These are phyloP conservation scores for Anisogramma anomala DNA, from an alignment of 2,329 filamentous ascomycete species.

Conservation along the genomic window DNA sequence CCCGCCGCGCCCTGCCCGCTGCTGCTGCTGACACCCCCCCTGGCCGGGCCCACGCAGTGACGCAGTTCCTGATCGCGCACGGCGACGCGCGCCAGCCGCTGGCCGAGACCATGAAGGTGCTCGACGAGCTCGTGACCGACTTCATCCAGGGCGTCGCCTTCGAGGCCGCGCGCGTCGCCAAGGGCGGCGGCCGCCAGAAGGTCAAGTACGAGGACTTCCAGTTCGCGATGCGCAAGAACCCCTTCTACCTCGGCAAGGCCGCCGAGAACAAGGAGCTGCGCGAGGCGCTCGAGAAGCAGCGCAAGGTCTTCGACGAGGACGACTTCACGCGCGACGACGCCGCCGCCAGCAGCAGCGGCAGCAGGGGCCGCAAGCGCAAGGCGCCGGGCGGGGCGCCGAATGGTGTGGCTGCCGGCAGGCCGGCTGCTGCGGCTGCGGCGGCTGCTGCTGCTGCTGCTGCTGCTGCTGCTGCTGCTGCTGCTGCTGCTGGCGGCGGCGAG, in stretches of 20 bases:
- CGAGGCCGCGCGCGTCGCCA: slow-evolving; percentile 73
- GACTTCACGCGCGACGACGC: slow-evolving; percentile 26
- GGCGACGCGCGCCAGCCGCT: slow-evolving; percentile 71
- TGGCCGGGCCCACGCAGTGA: slow-evolving; percentile 44
- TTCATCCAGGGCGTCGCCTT: slow-evolving; percentile 93
- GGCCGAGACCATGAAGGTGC: slow-evolving; percentile 69
- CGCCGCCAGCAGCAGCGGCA: neutral
- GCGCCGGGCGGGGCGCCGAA: neutral
- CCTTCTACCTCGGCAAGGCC: slow-evolving; percentile 75
- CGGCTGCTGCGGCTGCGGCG: neutral
- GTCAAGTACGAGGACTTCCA: slow-evolving; percentile 98
- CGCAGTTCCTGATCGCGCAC: slow-evolving; percentile 65
- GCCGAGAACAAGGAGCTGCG: slow-evolving; percentile 84
- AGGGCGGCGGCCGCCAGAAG: slow-evolving; percentile 82
- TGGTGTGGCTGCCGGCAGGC: too few relatives aligned
- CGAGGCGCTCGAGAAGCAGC: slow-evolving; percentile 69
- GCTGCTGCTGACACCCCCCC: neutral
- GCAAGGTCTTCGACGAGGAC: slow-evolving; percentile 63
- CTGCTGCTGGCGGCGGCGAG: neutral
- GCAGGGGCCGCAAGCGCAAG: slow-evolving; percentile 8
- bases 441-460: neutral
- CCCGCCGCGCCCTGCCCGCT: neutral
- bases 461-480: neutral
- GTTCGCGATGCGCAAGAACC: slow-evolving; percentile 80
- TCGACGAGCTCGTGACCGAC: slow-evolving; percentile 94